Conservation (phyloP, 1,139 yeast genomes). For the Yamadazyma friedrichii region DNA sequence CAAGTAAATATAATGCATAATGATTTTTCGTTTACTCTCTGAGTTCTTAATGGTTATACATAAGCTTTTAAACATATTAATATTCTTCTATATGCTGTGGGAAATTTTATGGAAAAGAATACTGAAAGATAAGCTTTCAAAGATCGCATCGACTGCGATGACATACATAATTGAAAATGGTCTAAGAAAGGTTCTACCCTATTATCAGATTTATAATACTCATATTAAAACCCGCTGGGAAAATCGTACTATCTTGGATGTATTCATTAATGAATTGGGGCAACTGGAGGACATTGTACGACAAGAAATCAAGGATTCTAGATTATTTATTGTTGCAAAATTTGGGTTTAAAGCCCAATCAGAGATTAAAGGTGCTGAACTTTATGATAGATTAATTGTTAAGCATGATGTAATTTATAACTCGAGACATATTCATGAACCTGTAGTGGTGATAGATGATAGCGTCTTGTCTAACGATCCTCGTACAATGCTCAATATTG, state of each 20-base stretch:
- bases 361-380: slow-evolving; percentile 22
- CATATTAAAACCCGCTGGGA: slow-evolving; percentile 52
- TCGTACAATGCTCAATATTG: slow-evolving; percentile 30
- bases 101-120: too few relatives aligned
- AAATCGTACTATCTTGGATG: slow-evolving; percentile 40
- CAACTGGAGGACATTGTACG: slow-evolving; percentile 24
- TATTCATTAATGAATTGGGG: slow-evolving; percentile 47
- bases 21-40: not conserved
- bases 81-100: too few relatives aligned
- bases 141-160: too few relatives aligned
- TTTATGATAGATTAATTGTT: slow-evolving; percentile 25
- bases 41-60: too few relatives aligned
- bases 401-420: slow-evolving; percentile 52
- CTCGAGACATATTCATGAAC: slow-evolving; percentile 61
- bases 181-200: slow-evolving; percentile 47
- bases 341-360: slow-evolving; percentile 24
- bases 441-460: slow-evolving; percentile 41
- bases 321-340: slow-evolving; percentile 26
- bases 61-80: too few relatives aligned
- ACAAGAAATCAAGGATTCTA: slow-evolving; percentile 21
- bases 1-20: slow-evolving; percentile 3
- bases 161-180: slow-evolving; percentile 33
- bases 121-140: too few relatives aligned
- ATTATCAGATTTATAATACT: slow-evolving; percentile 37
- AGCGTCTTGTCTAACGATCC: slow-evolving; percentile 11